phyloP scores from a whole-genome alignment of 2,329 filamentous ascomycete genomes.

The Ascochyta koolunga region DNA sequence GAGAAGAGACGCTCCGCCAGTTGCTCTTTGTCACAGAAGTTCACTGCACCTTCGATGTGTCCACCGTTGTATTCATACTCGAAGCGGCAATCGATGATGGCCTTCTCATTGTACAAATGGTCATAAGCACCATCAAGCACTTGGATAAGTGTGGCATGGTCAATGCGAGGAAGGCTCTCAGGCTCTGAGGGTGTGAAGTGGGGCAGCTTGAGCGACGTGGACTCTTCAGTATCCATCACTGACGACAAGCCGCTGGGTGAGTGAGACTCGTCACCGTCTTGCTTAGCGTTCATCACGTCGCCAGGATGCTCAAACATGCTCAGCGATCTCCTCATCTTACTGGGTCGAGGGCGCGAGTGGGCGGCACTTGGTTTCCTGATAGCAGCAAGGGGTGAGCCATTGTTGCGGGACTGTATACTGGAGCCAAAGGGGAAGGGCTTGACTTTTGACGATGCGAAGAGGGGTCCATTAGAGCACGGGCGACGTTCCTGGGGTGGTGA shows the following conservation, averaged over 20 bases:
- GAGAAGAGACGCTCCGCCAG: slow-evolving; percentile 79
- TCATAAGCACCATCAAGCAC: slow-evolving; percentile 85
- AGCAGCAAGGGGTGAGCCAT: slow-evolving; percentile 74
- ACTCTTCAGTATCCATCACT: slow-evolving; percentile 83
- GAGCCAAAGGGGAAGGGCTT: slow-evolving; percentile 69
- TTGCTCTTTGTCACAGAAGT: slow-evolving; percentile 95
- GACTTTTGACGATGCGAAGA: slow-evolving; percentile 66
- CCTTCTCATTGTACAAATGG: slow-evolving; percentile 75
- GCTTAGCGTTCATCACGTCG: slow-evolving; percentile 75
- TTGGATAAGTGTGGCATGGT: slow-evolving; percentile 79
- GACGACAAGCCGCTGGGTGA: slow-evolving; percentile 68
- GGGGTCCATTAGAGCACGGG: slow-evolving; percentile 58
- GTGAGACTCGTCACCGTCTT: slow-evolving; percentile 67
- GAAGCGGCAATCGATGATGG: slow-evolving; percentile 95
- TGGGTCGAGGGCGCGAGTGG: slow-evolving; percentile 72
- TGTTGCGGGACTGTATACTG: slow-evolving; percentile 60
- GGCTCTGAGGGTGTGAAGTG: slow-evolving; percentile 83
- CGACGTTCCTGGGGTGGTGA: slow-evolving; percentile 77
- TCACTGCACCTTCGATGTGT: slow-evolving; percentile 90
- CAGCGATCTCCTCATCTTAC: slow-evolving; percentile 81
- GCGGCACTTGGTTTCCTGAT: slow-evolving; percentile 67
- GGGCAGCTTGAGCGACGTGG: slow-evolving; percentile 75
- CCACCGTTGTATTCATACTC: slow-evolving; percentile 98
- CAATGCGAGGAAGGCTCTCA: slow-evolving; percentile 88
- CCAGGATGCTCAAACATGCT: slow-evolving; percentile 97